These are phyloP conservation scores for Pugionium dolabratum DNA, from an alignment of 345 rosid species.

Conservation along the genomic window DNA sequence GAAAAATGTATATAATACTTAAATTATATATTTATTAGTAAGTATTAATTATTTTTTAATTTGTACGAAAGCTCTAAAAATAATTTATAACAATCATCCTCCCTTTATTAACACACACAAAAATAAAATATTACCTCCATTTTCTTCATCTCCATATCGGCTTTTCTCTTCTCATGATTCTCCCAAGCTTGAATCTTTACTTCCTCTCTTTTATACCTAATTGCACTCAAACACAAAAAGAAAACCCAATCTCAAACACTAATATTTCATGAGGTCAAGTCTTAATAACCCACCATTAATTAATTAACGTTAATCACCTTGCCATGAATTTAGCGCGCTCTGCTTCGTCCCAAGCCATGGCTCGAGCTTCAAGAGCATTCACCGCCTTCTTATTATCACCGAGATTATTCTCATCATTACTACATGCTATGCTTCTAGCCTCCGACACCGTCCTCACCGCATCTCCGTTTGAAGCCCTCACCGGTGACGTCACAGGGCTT, in stretches of 20 bases:
- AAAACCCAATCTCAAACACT: too few species aligned
- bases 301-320: constrained; percentile 49
- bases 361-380: constrained; percentile 68
- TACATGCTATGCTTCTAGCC: constrained; percentile 8
- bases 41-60: too few species aligned
- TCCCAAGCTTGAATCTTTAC: constrained; percentile 98
- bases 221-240: too few species aligned
- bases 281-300: too few species aligned
- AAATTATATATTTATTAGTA: too few species aligned
- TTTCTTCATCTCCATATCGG: constrained; percentile 92
- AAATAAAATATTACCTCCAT: constrained; percentile 58
- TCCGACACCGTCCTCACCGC: constrained; percentile 22
- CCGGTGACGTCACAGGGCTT: constrained; percentile 83
- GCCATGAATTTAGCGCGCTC: constrained; percentile 92
- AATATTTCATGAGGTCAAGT: too few species aligned
- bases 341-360: constrained; percentile 91
- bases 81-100: too few species aligned
- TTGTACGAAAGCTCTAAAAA: too few species aligned
- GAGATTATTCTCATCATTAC: background rate
- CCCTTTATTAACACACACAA: too few species aligned
- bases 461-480: constrained; percentile 33
- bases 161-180: constrained; percentile 90
- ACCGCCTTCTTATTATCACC: constrained; percentile 34
- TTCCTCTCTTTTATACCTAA: constrained; percentile 88
- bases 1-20: too few species aligned